Base-by-base conservation (phyloP, 2,329 filamentous ascomycete genomes). In the Mollisiaceae sp. region DNA sequence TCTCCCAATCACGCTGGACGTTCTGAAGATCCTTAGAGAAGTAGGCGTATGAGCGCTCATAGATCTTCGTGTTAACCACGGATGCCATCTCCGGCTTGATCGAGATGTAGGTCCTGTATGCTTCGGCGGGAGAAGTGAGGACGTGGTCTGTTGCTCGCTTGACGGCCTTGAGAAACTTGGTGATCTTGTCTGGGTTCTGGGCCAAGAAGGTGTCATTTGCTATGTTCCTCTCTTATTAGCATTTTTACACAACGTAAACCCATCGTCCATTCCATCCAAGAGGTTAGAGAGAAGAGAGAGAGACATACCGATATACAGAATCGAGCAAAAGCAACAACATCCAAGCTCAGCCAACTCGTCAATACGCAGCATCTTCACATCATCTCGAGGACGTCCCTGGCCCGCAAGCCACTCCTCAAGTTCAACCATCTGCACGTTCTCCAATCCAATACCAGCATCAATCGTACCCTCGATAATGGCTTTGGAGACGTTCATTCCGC, bases 381-480 rank as follows among this genome's bases (percentile, higher is more conserved):
- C 90, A 15, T 81, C 79, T 75, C 84, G 85, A 65, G 86, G 83
- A 0, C 89, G 88, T 70, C 83, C 83, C 75, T 91, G 88, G 0
- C 75, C 68, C 0, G 82, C 82, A 22, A 93, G 87, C 90, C 90
- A 93, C 75, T 92, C 89, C 77, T 91, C 90, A 1, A 93, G 83
- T 78, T 93, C 91, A 52, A 93, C 91, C 90, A 92, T 92, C 78
- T 93, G 91, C 8, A 93, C 90, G 74, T 93, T 93, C 78, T 93
- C 91, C 5, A 93, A 86, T 20, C 91, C 91, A 73, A 92, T 87
- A 41, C 91, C 91, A 20, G 91, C 91, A 75, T 93, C 89, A 70
- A 93, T 91, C 45, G 84, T 83, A 70, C 90, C 89, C 65, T 85
- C 82, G 77, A 90, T 91, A 78, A 93, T 91, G 72, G 90, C 90